phyloP scores from a whole-genome alignment of 208 protist genomes.

The Tritrichomonas musculus region DNA sequence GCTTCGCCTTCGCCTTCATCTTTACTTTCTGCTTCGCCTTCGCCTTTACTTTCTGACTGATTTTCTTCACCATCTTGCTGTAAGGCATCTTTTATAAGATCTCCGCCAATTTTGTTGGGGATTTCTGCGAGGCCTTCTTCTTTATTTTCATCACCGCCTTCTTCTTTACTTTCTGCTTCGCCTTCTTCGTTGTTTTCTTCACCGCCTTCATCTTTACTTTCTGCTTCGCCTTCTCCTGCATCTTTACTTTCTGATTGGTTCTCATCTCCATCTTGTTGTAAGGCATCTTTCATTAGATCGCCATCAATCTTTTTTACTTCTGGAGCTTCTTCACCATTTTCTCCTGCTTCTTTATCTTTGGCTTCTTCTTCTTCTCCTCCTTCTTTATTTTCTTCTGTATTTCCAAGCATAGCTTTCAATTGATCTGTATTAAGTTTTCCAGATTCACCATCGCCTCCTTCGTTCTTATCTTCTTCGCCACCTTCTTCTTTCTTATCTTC shows the following conservation, averaged over 20 bases:
- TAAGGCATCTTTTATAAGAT: no score
- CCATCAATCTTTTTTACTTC: not conserved
- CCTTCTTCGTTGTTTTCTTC: not conserved
- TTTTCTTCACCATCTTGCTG: no score
- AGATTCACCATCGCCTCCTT: not conserved
- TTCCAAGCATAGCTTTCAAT: not conserved
- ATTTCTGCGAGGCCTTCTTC: no score
- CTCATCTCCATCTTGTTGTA: not conserved
- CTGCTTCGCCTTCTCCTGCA: not conserved
- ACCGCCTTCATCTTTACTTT: not conserved
- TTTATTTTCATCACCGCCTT: not conserved
- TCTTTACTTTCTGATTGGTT: not conserved
- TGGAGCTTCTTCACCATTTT: not conserved
- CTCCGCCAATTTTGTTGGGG: no score
- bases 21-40: no score
- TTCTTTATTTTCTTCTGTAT: not conserved
- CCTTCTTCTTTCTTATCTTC: not conserved
- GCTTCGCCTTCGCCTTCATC: no score
- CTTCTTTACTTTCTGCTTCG: not conserved
- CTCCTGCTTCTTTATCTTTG: not conserved
- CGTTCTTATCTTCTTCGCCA: not conserved
- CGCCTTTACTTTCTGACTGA: no score
- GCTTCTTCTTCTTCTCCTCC: not conserved
- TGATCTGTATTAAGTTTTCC: not conserved
- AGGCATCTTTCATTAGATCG: not conserved